Base-by-base conservation (phyloP, 441 rosid genomes). In the Mallotus repandus region DNA sequence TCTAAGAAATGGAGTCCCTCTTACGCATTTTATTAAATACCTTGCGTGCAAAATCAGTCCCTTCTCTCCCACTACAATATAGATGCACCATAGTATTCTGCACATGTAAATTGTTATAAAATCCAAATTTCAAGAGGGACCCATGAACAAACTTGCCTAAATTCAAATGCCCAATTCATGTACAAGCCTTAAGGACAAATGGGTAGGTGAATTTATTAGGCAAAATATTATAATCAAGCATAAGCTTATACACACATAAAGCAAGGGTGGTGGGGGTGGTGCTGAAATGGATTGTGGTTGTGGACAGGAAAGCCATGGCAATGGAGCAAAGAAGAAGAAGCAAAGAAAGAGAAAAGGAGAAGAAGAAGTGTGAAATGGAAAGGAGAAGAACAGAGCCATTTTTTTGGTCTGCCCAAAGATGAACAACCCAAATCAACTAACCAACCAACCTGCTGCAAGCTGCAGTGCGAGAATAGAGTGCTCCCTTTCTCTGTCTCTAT, bases 121-220 rank as follows among this genome's bases (percentile, higher is more conserved):
- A 81, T 5, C 87, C 86, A 7, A 83, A 76, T 59, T 84, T 88
- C 16, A 88, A 35, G 49, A 77, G 79, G 10, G 79, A 79, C 22
- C 89, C 86, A 58, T 86, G 91, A 11, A 86, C 75, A 14, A 81
- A 80, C 68, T 18, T 73, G 2, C 85, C 88, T 73, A 88, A 75
- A 62, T 63, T 75, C 81, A 83, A 79, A 66, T 78, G 66, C 75
- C 77, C 81, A 73, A 79, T 74, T 41, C 85, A 82, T 29, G 86
- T 86, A 81, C 89, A 84, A 13, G 88, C 89, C 79, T 86, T 88
- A 25, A 86, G 85, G 1, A 86, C 87, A 69, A 84, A 82, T 0
- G 87, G 83, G 77, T 74, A 86, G 0, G 89, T 86, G 78, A 80
- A 88, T 74, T 79, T 80, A 79, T 88, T 84, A 13, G 89, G 91